Evolutionary conservation across 768 basidiomycete species (phyloP).

Genomic region (Rhodocollybia butyracea): DNA sequence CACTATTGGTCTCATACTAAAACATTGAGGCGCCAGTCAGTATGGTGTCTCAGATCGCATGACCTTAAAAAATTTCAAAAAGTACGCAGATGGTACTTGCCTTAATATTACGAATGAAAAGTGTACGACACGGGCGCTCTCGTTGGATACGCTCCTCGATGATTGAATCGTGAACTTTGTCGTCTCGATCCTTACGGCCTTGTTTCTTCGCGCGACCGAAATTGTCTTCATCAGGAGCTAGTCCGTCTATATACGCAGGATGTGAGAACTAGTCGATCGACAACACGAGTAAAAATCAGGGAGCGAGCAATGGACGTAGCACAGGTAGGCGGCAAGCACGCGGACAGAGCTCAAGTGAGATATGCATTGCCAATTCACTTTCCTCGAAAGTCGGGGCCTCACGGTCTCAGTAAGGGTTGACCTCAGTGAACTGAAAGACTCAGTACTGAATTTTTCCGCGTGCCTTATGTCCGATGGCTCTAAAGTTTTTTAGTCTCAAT

Average conservation of each 20-base stretch:
- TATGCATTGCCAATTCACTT: slow-evolving; percentile 2
- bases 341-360: slow-evolving; percentile 21
- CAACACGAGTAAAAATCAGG: slow-evolving; percentile 37
- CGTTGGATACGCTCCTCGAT: slow-evolving; percentile 93
- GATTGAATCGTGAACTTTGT: slow-evolving; percentile 86
- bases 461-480: slow-evolving; percentile 49
- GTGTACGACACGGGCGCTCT: slow-evolving; percentile 91
- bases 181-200: slow-evolving; percentile 74
- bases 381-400: neutral
- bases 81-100: slow-evolving; percentile 47
- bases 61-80: neutral
- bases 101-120: slow-evolving; percentile 98
- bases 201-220: slow-evolving; percentile 43
- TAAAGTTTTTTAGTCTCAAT: slow-evolving; percentile 53
- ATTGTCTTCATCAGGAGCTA: slow-evolving; percentile 51
- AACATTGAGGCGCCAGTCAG: slow-evolving; percentile 9
- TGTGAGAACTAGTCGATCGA: slow-evolving; percentile 36
- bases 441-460: slow-evolving; percentile 37
- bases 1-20: slow-evolving; percentile 88
- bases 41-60: neutral
- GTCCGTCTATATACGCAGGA: slow-evolving; percentile 57
- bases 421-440: slow-evolving; percentile 9
- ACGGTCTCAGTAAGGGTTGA: slow-evolving; percentile 7
- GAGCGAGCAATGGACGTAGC: slow-evolving; percentile 44
- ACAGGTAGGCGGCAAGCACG: slow-evolving; percentile 34